phyloP scores from a whole-genome alignment of 129 eudicot species.

The Artemisia annua region DNA sequence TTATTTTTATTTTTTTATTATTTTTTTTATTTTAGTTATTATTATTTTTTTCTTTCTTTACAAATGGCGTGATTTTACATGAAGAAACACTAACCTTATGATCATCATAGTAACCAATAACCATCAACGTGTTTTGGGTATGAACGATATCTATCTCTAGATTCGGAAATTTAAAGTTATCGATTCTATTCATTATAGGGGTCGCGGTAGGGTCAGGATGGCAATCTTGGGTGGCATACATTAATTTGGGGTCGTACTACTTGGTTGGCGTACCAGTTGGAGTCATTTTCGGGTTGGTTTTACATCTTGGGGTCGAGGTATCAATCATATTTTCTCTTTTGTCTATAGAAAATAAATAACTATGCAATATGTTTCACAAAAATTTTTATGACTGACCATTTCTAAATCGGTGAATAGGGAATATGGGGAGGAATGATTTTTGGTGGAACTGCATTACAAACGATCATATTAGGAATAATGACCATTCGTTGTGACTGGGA shows the following conservation, averaged over 20 bases:
- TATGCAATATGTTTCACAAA: no score
- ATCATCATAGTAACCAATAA: no score
- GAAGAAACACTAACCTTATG: no score
- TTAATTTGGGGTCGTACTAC: conserved; percentile 70
- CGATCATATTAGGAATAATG: conserved; percentile 47
- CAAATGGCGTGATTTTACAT: no score
- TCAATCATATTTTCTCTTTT: neutral
- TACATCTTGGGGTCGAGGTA: conserved; percentile 63
- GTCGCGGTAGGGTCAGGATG: conserved; percentile 95
- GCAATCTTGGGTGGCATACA: conserved; percentile 80
- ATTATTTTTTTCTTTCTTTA: no score
- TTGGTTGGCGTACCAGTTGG: conserved; percentile 80
- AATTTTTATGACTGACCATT: no score
- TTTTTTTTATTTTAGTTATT: no score
- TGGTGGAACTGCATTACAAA: conserved; percentile 84
- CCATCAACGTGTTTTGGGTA: no score
- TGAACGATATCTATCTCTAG: no score
- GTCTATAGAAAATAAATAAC: no score
- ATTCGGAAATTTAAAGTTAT: no score
- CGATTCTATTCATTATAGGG: conserved; percentile 33
- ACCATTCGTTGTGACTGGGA: conserved; percentile 69
- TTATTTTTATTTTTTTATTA: no score
- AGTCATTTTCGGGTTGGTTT: conserved; percentile 51
- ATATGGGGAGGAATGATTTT: conserved; percentile 89
- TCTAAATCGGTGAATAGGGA: conserved; percentile 37